Conservation (phyloP, 306 rosid genomes). For the Amphicarpaea edgeworthii region DNA sequence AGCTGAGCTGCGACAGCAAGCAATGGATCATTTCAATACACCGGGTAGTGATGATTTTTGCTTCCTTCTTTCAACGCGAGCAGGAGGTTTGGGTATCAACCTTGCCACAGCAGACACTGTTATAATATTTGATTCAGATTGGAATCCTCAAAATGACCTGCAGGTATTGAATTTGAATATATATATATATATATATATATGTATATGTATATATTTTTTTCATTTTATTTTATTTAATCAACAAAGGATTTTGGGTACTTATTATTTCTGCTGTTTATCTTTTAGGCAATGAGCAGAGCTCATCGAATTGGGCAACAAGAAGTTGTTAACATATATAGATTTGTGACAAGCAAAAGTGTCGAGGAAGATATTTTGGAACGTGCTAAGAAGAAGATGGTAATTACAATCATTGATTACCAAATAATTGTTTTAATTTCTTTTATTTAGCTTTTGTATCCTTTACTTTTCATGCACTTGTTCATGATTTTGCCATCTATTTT, state of each 20-base stretch:
- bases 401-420: no score
- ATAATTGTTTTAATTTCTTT: no score
- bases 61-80: conserved; percentile 98
- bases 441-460: no score
- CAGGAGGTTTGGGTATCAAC: conserved; percentile 97
- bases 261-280: conserved; percentile 7
- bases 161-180: conserved; percentile 61
- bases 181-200: no score
- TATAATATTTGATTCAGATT: no score
- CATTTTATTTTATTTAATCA: conserved; percentile 3
- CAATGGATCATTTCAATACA: conserved; percentile 98
- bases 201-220: no score
- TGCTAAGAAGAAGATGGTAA: no score
- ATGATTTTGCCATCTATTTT: no score
- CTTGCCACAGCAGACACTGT: conserved; percentile 62
- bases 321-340: conserved; percentile 96
- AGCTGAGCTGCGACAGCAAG: conserved; percentile 96
- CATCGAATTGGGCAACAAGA: conserved; percentile 97
- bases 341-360: no score
- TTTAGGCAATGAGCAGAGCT: conserved; percentile 98
- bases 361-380: no score
- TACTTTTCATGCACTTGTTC: no score
- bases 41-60: conserved; percentile 98
- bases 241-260: conserved; percentile 27
- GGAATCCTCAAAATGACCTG: conserved; percentile 66